Conservation (phyloP, 768 basidiomycete genomes). For the Porpolomopsis calyptriformis region DNA sequence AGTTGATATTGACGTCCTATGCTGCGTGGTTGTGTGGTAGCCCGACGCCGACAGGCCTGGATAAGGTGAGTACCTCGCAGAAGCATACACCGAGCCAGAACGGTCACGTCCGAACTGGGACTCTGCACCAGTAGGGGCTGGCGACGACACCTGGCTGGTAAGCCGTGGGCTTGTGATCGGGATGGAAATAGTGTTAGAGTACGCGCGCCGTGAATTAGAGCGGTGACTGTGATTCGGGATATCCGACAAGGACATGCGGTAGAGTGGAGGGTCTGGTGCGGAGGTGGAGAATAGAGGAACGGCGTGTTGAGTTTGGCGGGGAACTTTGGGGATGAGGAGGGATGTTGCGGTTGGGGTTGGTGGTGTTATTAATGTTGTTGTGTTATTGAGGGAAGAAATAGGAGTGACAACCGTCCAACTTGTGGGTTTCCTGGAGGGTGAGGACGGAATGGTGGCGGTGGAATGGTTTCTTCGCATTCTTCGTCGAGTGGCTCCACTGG, state of each 20-base stretch:
- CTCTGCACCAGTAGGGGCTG: neutral
- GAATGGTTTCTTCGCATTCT: slow-evolving; percentile 40
- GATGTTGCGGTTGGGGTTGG: neutral
- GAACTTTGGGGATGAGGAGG: too few relatives aligned
- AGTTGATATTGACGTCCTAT: slow-evolving; percentile 21
- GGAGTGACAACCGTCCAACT: slow-evolving; percentile 44
- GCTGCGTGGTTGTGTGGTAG: slow-evolving; percentile 12
- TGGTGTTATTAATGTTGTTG: neutral
- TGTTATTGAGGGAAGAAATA: slow-evolving; percentile 10
- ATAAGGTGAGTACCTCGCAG: slow-evolving; percentile 33
- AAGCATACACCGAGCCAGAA: neutral
- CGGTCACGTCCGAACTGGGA: slow-evolving; percentile 7
- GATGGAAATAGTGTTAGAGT: too few relatives aligned
- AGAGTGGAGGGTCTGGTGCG: neutral
- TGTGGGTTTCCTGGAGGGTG: slow-evolving; percentile 15
- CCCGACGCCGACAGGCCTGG: slow-evolving; percentile 15
- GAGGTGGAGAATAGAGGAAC: neutral
- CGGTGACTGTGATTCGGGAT: too few relatives aligned
- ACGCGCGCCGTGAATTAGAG: too few relatives aligned
- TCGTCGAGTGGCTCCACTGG: slow-evolving; percentile 48
- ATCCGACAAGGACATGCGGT: too few relatives aligned
- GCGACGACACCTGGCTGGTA: neutral
- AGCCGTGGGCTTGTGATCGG: neutral
- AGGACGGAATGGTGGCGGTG: slow-evolving; percentile 11
- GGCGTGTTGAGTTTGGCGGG: neutral